phyloP scores from a whole-genome alignment of 2,329 filamentous ascomycete species.

The Whalleya microplaca region DNA sequence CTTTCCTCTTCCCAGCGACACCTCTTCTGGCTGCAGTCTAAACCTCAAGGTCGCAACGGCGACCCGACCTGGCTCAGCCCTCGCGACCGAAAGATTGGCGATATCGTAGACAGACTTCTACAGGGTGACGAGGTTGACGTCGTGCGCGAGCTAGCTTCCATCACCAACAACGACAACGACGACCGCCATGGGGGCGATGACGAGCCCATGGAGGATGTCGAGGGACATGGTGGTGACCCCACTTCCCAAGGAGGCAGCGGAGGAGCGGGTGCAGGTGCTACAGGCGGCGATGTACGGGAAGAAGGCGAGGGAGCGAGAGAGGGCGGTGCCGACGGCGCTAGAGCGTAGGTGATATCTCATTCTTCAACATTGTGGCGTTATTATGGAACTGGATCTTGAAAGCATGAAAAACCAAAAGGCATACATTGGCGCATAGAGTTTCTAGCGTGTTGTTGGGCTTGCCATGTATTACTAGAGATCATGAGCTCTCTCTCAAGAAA shows the following conservation, averaged over 20 bases:
- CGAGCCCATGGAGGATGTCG: conserved; percentile 79
- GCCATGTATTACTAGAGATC: conserved; percentile 36
- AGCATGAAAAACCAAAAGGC: conserved; percentile 22
- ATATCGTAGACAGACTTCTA: conserved; percentile 81
- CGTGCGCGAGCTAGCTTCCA: conserved; percentile 68
- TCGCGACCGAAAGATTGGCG: conserved; percentile 83
- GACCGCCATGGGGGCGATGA: conserved; percentile 62
- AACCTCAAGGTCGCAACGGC: conserved; percentile 71
- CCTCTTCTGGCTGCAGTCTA: conserved; percentile 96
- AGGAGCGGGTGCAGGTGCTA: conserved; percentile 83
- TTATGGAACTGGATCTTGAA: conserved; percentile 25
- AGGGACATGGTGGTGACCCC: conserved; percentile 63
- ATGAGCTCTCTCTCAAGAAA: conserved; percentile 29
- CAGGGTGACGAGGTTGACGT: conserved; percentile 90
- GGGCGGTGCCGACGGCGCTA: conserved; percentile 92
- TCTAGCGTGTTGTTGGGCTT: conserved; percentile 16
- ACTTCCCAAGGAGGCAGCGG: conserved; percentile 65
- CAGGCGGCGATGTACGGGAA: conserved; percentile 87
- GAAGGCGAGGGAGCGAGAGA: conserved; percentile 88
- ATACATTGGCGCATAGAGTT: conserved; percentile 20
- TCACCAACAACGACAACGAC: conserved; percentile 56
- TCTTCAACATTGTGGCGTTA: conserved; percentile 37
- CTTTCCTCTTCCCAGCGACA: conserved; percentile 87
- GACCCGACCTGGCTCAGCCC: conserved; percentile 81
- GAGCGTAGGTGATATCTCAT: conserved; percentile 87